Conservation (phyloP, 108 stramenopile species). For the Nitzschia inconspicua region DNA sequence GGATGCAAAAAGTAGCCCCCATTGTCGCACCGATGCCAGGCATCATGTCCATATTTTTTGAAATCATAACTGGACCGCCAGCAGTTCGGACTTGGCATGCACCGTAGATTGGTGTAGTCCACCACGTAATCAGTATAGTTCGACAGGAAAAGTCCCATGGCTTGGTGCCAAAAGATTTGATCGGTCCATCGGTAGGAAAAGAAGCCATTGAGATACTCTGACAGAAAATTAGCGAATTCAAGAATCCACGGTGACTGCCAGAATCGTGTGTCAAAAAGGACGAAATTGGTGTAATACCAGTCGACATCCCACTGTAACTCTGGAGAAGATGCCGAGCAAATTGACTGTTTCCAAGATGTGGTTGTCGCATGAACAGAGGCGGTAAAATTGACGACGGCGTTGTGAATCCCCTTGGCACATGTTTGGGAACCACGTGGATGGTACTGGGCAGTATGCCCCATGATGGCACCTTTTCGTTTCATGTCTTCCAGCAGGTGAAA, state of each 20-base stretch:
- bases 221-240: not conserved
- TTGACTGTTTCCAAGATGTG: not conserved
- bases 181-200: conserved; percentile 13
- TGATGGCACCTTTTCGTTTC: not conserved
- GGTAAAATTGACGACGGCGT: conserved; percentile 1
- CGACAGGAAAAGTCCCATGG: conserved; percentile 9
- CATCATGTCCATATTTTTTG: not conserved
- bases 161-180: conserved; percentile 16
- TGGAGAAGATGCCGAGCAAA: not conserved
- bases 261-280: not conserved
- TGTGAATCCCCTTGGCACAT: not conserved
- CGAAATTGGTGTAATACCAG: conserved; percentile 16
- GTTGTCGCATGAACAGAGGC: not conserved
- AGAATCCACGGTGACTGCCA: not conserved
- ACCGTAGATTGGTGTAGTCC: conserved; percentile 15
- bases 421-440: not conserved
- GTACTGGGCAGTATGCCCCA: conserved; percentile 10
- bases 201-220: conserved; percentile 6
- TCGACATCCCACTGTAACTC: conserved; percentile 1
- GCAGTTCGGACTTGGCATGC: not conserved
- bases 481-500: conserved; percentile 15
- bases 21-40: conserved; percentile 2
- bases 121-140: not conserved
- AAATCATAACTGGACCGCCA: not conserved
- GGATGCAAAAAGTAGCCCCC: conserved; percentile 3